These are phyloP conservation scores for Mycena leptocephala DNA, from an alignment of 768 basidiomycete species.

Conservation along the genomic window DNA sequence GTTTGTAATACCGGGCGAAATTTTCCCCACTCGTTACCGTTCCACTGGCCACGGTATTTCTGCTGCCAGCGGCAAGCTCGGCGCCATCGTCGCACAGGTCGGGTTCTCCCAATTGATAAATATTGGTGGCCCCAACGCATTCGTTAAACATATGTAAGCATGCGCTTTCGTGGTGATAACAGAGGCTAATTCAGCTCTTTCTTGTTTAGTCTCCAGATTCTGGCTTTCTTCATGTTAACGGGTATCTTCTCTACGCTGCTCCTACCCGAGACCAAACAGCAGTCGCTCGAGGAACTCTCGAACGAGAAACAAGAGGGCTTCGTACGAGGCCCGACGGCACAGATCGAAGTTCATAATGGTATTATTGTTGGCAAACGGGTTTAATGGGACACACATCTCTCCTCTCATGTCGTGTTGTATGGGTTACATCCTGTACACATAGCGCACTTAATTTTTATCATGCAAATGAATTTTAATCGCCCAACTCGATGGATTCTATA, in stretches of 20 bases:
- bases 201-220: constrained; percentile 75
- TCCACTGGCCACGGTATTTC: neutral
- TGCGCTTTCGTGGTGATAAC: neutral
- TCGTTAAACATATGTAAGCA: neutral
- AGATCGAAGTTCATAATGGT: constrained; percentile 12
- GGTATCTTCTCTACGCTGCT: constrained; percentile 87
- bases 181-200: neutral
- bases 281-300: constrained; percentile 79
- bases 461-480: too few species aligned
- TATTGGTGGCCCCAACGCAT: constrained; percentile 67
- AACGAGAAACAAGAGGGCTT: constrained; percentile 80
- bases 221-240: constrained; percentile 90
- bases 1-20: neutral
- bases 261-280: constrained; percentile 83
- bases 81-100: constrained; percentile 70
- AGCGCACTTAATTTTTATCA: too few species aligned
- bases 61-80: neutral
- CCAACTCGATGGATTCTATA: too few species aligned
- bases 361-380: constrained; percentile 8
- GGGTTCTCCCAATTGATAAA: constrained; percentile 80
- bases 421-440: too few species aligned
- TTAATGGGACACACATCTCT: too few species aligned
- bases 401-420: too few species aligned
- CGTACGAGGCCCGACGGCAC: constrained; percentile 46
- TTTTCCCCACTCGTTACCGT: neutral